A percentile compares a stretch with the other conserved stretches of the same genome.
phyloP scores from a whole-genome alignment of 495 filamentous ascomycete species.

The Patellaria atrata region DNA sequence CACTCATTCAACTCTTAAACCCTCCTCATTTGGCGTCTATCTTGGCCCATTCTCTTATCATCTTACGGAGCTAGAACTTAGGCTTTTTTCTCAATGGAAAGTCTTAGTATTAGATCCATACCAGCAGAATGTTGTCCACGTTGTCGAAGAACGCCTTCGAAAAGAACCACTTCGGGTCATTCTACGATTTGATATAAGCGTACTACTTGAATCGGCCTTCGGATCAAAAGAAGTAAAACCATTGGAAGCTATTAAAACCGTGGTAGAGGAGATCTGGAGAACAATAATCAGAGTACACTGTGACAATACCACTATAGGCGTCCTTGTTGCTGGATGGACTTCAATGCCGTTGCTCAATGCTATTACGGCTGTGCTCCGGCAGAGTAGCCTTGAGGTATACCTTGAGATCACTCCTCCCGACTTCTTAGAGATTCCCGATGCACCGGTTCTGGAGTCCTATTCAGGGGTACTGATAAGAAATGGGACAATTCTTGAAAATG shows the following conservation, averaged over 20 bases:
- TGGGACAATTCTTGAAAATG: slow-evolving; percentile 25
- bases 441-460: slow-evolving; percentile 21
- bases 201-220: slow-evolving; percentile 20
- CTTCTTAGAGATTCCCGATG: slow-evolving; percentile 32
- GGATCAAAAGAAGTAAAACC: slow-evolving; percentile 25
- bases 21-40: slow-evolving; percentile 36
- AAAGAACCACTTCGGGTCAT: slow-evolving; percentile 23
- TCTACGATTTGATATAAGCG: slow-evolving; percentile 31
- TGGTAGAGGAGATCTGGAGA: slow-evolving; percentile 23
- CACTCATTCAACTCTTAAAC: no score
- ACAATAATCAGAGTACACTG: slow-evolving; percentile 7
- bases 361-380: slow-evolving; percentile 26
- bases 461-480: slow-evolving; percentile 27
- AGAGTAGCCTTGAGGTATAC: slow-evolving; percentile 33
- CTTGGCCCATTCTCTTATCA: slow-evolving; percentile 31
- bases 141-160: slow-evolving; percentile 19
- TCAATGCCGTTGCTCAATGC: slow-evolving; percentile 24
- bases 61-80: slow-evolving; percentile 23
- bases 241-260: slow-evolving; percentile 21
- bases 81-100: slow-evolving; percentile 33
- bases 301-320: slow-evolving; percentile 28
- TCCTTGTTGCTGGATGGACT: slow-evolving; percentile 38
- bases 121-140: slow-evolving; percentile 28
- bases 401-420: slow-evolving; percentile 35
- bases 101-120: slow-evolving; percentile 35